Base-by-base conservation (phyloP, 257 asterid species). In the Fraxinus excelsior region DNA sequence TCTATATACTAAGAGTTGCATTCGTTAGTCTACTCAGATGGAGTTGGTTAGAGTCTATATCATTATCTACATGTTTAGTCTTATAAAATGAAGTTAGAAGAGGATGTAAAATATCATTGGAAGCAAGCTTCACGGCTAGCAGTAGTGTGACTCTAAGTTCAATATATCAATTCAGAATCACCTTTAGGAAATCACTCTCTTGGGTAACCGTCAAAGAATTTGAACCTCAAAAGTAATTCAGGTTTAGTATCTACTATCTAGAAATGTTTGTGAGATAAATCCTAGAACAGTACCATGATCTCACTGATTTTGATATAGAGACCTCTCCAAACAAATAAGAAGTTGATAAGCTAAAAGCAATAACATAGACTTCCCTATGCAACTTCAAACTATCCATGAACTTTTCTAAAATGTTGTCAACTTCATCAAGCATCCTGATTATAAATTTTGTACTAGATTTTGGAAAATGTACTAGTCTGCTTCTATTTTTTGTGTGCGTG, bases 381-480 rank as follows among this genome's bases (percentile, higher is more conserved):
- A 38, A 21, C 31, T 60, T 21, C 67, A 21, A 9, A 60, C 19
- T 44, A 75, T 13, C 51, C 46, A 13, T 51, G 4, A 67, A 37
- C 71, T 67, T 32, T 70, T 75, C 53, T 71, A n/a, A 56, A 44
- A 12, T 70, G 65, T 34, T 51, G 31, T 53, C 49, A 73, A 58
- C 72, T 74, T 64, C 14, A 53, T 53, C 62, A 16, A 70, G 64
- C 70, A 74, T 76, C 60, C 68, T 68, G 78, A 34, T 3, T 67
- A 35, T 32, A 74, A 62, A 37, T 75, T 68, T 25, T 58, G 40
- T n/a, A 26, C 60, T 46, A 31, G 71, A 72, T 83, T 76, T 79
- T 16, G 73, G 69, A 38, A 25, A 38, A 65, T 37, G 14, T 53
- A 44, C 26, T 37, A 75, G 53, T 28, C 29, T 25, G 29, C 26